A percentile compares a stretch with the other conserved stretches of the same genome.
These are phyloP conservation scores for Aaosphaeria pasadenensis DNA, from an alignment of 2,329 filamentous ascomycete genomes.

Conservation along the genomic window DNA sequence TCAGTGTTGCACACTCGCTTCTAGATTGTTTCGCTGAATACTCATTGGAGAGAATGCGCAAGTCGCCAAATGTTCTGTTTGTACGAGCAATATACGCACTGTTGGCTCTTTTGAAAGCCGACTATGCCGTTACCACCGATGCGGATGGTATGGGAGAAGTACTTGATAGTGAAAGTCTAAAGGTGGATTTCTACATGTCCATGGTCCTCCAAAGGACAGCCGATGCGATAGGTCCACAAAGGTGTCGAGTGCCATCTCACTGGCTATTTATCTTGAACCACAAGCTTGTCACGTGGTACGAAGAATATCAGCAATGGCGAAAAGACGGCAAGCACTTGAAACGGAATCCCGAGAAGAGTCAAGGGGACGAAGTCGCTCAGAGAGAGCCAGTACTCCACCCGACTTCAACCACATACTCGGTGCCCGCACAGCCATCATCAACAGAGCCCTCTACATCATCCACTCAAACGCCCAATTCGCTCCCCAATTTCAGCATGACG, in stretches of 20 bases:
- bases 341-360: neutral
- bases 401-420: neutral
- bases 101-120: constrained; percentile 30
- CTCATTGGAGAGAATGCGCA: constrained; percentile 17
- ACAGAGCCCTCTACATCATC: neutral
- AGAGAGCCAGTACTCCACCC: neutral
- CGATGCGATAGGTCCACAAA: constrained; percentile 26
- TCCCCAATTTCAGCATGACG: constrained; percentile 9
- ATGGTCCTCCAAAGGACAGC: constrained; percentile 15
- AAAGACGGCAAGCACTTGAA: constrained; percentile 24
- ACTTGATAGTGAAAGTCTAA: constrained; percentile 28
- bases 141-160: constrained; percentile 30
- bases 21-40: constrained; percentile 28
- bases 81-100: constrained; percentile 31
- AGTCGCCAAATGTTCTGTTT: constrained; percentile 26
- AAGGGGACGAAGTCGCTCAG: neutral
- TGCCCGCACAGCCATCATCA: neutral
- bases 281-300: constrained; percentile 31
- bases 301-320: constrained; percentile 27
- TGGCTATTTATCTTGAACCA: constrained; percentile 28
- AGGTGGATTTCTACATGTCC: constrained; percentile 29
- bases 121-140: constrained; percentile 33
- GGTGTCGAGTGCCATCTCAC: constrained; percentile 28
- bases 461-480: neutral
- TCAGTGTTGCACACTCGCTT: constrained; percentile 28